A percentile compares a stretch with the other conserved stretches of the same genome.
Evolutionary conservation across 345 rosid genomes (phyloP).

Genomic region (Eucalyptus sp.): DNA sequence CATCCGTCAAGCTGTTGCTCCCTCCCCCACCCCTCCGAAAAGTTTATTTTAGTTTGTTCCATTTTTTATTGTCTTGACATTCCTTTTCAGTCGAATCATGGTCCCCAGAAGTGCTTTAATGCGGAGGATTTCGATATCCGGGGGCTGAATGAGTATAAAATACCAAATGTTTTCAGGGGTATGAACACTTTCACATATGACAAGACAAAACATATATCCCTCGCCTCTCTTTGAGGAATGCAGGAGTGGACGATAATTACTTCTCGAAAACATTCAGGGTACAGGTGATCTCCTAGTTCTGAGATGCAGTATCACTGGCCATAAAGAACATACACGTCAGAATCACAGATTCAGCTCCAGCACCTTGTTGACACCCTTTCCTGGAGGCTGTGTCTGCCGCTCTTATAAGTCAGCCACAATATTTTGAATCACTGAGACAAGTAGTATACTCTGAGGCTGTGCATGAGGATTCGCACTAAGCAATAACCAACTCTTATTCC

Average conservation of each 20-base stretch:
- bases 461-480: background rate
- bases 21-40: rapidly evolving
- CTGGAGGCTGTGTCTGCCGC: constrained; percentile 47
- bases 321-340: constrained; percentile 36
- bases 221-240: constrained; percentile 51
- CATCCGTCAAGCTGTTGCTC: too few relatives aligned
- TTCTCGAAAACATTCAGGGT: constrained; percentile 45
- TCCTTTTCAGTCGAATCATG: background rate
- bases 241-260: constrained; percentile 44
- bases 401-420: constrained; percentile 20
- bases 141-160: background rate
- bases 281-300: constrained; percentile 20
- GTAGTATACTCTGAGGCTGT: background rate
- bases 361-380: constrained; percentile 20
- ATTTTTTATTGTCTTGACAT: background rate
- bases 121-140: background rate
- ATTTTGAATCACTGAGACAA: constrained; percentile 27
- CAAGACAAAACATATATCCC: constrained; percentile 19
- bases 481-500: background rate
- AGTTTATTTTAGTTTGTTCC: background rate
- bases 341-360: constrained; percentile 51
- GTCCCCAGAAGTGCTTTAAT: background rate
- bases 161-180: background rate
- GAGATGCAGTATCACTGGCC: background rate
- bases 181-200: constrained; percentile 38